phyloP scores from a whole-genome alignment of 78 protist species.

The Dictyostelium brefeldianum region DNA sequence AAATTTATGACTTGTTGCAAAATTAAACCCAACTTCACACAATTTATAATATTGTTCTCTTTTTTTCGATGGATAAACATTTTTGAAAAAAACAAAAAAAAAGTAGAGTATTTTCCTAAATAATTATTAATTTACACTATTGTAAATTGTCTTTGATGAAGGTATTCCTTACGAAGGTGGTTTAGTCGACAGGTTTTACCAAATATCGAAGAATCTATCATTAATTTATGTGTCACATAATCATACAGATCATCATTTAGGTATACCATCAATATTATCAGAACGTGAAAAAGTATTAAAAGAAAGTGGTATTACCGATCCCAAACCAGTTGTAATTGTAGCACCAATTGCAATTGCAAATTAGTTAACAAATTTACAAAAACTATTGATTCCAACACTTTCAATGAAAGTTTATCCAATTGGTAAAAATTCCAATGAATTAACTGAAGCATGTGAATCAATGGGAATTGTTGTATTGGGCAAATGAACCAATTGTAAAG shows the following conservation, averaged over 20 bases:
- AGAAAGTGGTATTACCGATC: background rate
- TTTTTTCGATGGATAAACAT: too few species aligned
- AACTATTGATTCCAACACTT: background rate
- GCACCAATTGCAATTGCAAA: background rate
- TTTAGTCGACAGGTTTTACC: conserved; percentile 61
- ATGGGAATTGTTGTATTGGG: background rate
- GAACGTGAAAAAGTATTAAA: background rate
- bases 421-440: background rate
- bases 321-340: background rate
- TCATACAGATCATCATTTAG: conserved; percentile 99
- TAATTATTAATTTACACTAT: too few species aligned
- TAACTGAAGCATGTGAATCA: background rate
- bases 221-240: conserved; percentile 95
- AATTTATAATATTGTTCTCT: too few species aligned
- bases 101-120: too few species aligned
- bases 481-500: conserved; percentile 57
- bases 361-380: background rate
- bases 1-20: too few species aligned
- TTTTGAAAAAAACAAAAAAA: too few species aligned
- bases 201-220: background rate
- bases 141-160: too few species aligned
- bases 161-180: too few species aligned
- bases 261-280: conserved; percentile 47
- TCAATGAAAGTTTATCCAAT: background rate
- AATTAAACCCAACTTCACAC: too few species aligned